Conservation (phyloP, 169 alveolate species). For the Fabrea salina region DNA sequence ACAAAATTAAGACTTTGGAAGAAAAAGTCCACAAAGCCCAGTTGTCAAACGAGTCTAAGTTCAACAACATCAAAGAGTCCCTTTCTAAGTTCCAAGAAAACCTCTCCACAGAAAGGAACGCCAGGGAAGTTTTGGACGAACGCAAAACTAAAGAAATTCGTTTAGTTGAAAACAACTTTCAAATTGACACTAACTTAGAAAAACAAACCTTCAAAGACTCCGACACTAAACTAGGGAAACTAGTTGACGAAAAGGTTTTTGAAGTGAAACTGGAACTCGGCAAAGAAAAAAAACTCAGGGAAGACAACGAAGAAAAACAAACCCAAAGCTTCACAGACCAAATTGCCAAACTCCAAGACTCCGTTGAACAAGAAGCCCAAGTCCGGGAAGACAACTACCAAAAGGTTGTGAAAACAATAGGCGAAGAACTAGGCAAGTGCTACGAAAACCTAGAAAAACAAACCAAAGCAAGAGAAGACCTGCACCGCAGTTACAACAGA, state of each 20-base stretch:
- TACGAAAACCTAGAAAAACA: conserved; percentile 35
- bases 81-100: conserved; percentile 37
- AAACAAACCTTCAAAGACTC: conserved; percentile 50
- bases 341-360: conserved; percentile 39
- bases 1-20: not conserved
- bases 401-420: conserved; percentile 31
- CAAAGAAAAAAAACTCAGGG: conserved; percentile 59
- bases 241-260: conserved; percentile 53
- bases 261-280: conserved; percentile 47
- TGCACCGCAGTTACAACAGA: not conserved
- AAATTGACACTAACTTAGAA: conserved; percentile 46
- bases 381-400: conserved; percentile 46
- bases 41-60: conserved; percentile 1
- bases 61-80: conserved; percentile 41
- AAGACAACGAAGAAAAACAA: conserved; percentile 49
- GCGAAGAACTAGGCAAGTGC: conserved; percentile 52
- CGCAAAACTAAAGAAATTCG: conserved; percentile 46
- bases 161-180: conserved; percentile 41
- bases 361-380: conserved; percentile 38
- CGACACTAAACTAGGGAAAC: conserved; percentile 36
- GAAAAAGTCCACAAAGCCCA: conserved; percentile 23
- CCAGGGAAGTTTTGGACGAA: conserved; percentile 43
- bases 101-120: conserved; percentile 35
- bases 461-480: conserved; percentile 36
- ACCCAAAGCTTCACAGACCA: conserved; percentile 37